These are phyloP conservation scores for Cyclocybe aegerita DNA, from an alignment of 768 basidiomycete species.

Conservation along the genomic window DNA sequence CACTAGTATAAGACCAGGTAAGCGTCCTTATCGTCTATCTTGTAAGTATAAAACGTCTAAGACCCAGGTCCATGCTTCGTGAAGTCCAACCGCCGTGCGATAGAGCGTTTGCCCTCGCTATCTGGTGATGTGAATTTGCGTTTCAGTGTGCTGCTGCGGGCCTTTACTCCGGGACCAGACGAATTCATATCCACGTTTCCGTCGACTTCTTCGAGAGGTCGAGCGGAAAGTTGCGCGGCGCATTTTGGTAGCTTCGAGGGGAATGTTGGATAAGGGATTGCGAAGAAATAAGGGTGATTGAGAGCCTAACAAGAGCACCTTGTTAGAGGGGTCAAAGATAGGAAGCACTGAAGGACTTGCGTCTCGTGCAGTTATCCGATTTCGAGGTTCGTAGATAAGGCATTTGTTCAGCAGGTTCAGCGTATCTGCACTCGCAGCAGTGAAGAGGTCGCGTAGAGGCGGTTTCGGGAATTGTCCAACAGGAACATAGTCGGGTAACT, in stretches of 20 bases:
- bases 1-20: not conserved
- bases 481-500: slow-evolving; percentile 86
- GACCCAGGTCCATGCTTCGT: slow-evolving; percentile 45
- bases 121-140: slow-evolving; percentile 65
- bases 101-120: slow-evolving; percentile 47
- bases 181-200: slow-evolving; percentile 61
- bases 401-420: slow-evolving; percentile 80
- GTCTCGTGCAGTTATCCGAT: slow-evolving; percentile 76
- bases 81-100: slow-evolving; percentile 76
- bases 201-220: slow-evolving; percentile 77
- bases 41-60: slow-evolving; percentile 7
- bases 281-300: slow-evolving; percentile 83
- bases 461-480: slow-evolving; percentile 85
- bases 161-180: slow-evolving; percentile 52
- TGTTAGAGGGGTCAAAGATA: not conserved
- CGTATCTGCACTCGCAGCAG: slow-evolving; percentile 84
- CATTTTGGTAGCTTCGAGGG: slow-evolving; percentile 88
- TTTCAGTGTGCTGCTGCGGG: slow-evolving; percentile 60
- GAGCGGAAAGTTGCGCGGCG: slow-evolving; percentile 36
- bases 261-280: slow-evolving; percentile 83
- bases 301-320: slow-evolving; percentile 58
- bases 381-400: slow-evolving; percentile 82
- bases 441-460: slow-evolving; percentile 84
- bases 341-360: slow-evolving; percentile 39
- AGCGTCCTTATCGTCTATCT: not conserved